phyloP scores from a whole-genome alignment of 2,329 filamentous ascomycete species.

The Ambrosiella cleistominuta region DNA sequence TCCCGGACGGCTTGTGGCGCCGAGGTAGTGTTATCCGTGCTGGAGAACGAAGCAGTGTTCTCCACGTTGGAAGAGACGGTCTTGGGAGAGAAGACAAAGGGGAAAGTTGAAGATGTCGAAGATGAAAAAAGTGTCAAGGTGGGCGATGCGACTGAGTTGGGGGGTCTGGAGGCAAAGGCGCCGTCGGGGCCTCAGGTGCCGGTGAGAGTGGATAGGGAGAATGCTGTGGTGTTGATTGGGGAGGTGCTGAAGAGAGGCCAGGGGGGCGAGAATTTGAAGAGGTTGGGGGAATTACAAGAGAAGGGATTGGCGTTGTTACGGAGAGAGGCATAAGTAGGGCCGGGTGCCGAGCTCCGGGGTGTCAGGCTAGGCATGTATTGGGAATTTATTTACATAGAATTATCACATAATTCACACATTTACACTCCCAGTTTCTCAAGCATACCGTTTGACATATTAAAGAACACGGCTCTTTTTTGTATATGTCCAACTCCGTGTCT shows the following conservation, averaged over 20 bases:
- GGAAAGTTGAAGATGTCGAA: constrained; percentile 14
- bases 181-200: neutral
- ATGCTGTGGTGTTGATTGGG: constrained; percentile 39
- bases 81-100: constrained; percentile 9
- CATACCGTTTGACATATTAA: too few relatives aligned
- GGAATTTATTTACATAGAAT: too few relatives aligned
- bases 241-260: constrained; percentile 30
- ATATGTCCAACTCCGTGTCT: neutral
- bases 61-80: constrained; percentile 4
- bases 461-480: neutral
- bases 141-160: constrained; percentile 14
- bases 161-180: constrained; percentile 17
- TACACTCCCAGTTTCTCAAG: neutral
- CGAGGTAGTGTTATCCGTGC: constrained; percentile 26
- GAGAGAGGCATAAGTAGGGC: constrained; percentile 13
- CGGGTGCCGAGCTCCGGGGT: neutral
- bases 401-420: neutral
- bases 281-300: constrained; percentile 32
- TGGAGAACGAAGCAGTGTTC: constrained; percentile 17
- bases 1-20: constrained; percentile 33
- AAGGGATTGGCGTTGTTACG: constrained; percentile 31
- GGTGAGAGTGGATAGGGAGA: constrained; percentile 33
- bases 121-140: constrained; percentile 11
- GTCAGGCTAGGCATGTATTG: too few relatives aligned
- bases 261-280: constrained; percentile 12